Base-by-base conservation (phyloP, 176 grass and related monocot genomes). In the Cenchrus purpureus region DNA sequence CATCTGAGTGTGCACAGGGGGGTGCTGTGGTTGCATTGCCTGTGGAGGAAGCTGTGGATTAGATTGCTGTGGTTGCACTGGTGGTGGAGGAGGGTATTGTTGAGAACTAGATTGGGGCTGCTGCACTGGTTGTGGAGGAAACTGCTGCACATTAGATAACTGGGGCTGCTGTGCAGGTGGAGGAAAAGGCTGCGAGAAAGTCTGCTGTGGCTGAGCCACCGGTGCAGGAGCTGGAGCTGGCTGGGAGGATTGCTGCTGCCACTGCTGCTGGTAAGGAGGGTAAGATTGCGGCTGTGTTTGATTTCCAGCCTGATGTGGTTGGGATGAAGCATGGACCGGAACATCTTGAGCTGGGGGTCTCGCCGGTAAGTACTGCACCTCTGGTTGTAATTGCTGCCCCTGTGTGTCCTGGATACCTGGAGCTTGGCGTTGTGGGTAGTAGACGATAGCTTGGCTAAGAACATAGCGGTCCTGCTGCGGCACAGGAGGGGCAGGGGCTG, bases 361-460 rank as follows among this genome's bases (percentile, higher is more conserved):
- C 68, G 60, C 62, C 77, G 88, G 73, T 74, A 91, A 32, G 71
- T 91, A 91, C n/a, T 91, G 89, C 37, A 91, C 70, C 71, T 84
- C 89, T 43, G 77, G 85, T 71, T 91, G 88, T 37, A 83, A 61
- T 79, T 86, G 79, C 68, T 90, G 88, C 42, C 88, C 79, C 6
- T 87, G 81, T 57, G 89, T 76, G 7, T 87, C 85, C 69, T 84
- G 89, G 31, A 76, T 69, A 43, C 80, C 89, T 79, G 89, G 68
- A 79, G 74, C 61, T 83, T 90, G 89, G 17, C 72, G 81, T 14
- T 91, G 85, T 87, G 89, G 89, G 76, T 91, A 91, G 81, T 87
- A 91, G 51, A 80, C 85, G 5, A 91, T 87, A 64, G 89, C 85
- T 87, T 91, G 89, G 64, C 85, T 91, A 76, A 91, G 85, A 65